Conservation (phyloP, 2,329 filamentous ascomycete genomes). For the Ophiostoma fasciatum region DNA sequence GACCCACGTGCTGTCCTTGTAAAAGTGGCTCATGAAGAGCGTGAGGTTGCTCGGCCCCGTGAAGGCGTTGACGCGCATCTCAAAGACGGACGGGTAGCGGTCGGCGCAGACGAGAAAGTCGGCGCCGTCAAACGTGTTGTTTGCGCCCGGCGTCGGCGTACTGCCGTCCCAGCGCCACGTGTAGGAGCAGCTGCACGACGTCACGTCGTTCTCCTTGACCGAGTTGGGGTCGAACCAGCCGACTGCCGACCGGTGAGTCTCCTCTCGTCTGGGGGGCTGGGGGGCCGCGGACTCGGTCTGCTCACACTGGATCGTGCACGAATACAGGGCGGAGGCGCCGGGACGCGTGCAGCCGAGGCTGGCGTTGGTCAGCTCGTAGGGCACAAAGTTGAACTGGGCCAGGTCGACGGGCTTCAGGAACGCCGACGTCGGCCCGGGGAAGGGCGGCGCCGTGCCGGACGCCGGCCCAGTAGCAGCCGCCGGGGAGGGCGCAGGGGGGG, state of each 20-base stretch:
- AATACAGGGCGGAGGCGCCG: conserved; percentile 8
- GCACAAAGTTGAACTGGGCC: conserved; percentile 14
- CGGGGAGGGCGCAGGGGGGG: background rate
- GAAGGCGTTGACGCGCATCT: conserved; percentile 13
- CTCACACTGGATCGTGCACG: conserved; percentile 14
- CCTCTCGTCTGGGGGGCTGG: too few species aligned
- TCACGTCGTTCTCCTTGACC: conserved; percentile 15
- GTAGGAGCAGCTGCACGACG: conserved; percentile 13
- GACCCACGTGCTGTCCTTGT: conserved; percentile 15
- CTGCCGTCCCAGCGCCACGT: conserved; percentile 15
- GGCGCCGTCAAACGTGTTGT: conserved; percentile 7
- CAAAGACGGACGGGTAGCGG: conserved; percentile 10
- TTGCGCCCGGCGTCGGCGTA: conserved; percentile 5
- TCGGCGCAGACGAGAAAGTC: conserved; percentile 6
- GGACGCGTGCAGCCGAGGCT: conserved; percentile 12
- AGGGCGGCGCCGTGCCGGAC: background rate
- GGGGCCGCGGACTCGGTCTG: too few species aligned
- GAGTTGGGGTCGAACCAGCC: conserved; percentile 18
- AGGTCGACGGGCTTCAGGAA: background rate
- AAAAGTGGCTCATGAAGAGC: conserved; percentile 14
- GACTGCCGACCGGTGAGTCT: conserved; percentile 8
- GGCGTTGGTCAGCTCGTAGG: conserved; percentile 13
- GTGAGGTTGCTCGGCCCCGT: conserved; percentile 13
- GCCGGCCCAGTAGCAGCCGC: background rate
- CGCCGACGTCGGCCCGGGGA: background rate